phyloP scores from a whole-genome alignment of 305 asterid species.

The Ilex paraguariensis region DNA sequence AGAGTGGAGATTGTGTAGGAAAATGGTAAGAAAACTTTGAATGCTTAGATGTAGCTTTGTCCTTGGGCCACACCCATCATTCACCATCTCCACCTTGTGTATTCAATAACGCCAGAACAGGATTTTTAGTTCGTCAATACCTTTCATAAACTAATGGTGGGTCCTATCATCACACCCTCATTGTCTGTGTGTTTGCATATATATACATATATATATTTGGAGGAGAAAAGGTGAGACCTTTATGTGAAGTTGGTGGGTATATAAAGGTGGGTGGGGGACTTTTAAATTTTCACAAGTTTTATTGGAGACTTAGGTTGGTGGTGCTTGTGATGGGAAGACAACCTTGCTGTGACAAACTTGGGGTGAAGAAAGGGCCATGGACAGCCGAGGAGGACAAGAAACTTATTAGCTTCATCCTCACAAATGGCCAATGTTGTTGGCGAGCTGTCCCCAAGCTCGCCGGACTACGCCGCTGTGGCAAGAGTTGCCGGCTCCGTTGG shows the following conservation, averaged over 20 bases:
- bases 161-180: conserved; percentile 21
- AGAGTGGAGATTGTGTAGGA: conserved; percentile 26
- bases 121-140: conserved; percentile 46
- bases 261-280: conserved; percentile 15
- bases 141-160: conserved; percentile 74
- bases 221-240: conserved; percentile 8
- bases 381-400: conserved; percentile 51
- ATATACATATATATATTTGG: neutral
- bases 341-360: conserved; percentile 58
- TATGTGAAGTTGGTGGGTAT: neutral
- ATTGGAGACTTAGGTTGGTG: neutral
- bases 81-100: conserved; percentile 28
- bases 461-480: conserved; percentile 43
- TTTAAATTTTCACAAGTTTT: conserved; percentile 16
- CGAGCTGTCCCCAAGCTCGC: conserved; percentile 54
- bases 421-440: conserved; percentile 58
- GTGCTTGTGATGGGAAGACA: conserved; percentile 38
- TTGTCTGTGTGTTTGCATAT: neutral
- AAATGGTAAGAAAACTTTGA: conserved; percentile 18
- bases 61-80: conserved; percentile 30
- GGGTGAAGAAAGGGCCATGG: conserved; percentile 61
- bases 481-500: conserved; percentile 94
- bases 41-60: conserved; percentile 25
- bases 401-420: conserved; percentile 44
- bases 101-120: conserved; percentile 43